These are phyloP conservation scores for Trichoderma simmonsii DNA, from an alignment of 2,329 filamentous ascomycete species.

Conservation along the genomic window DNA sequence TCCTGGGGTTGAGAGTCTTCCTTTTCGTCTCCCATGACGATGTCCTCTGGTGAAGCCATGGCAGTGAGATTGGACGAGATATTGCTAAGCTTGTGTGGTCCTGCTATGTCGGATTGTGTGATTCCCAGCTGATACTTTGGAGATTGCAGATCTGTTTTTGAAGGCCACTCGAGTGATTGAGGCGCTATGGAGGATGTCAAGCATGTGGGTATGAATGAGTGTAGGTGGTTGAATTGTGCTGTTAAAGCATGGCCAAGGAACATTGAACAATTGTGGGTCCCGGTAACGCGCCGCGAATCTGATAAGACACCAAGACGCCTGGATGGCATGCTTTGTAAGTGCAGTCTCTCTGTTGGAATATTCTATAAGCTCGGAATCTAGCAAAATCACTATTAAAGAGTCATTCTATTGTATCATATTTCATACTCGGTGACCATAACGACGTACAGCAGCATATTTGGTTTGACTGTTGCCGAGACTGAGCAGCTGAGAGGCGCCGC, in stretches of 20 bases:
- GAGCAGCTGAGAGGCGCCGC: slow-evolving; percentile 1
- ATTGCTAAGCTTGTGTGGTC: neutral
- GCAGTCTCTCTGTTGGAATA: neutral
- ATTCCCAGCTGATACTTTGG: neutral
- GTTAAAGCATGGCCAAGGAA: neutral
- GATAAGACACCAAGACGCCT: neutral
- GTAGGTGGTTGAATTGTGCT: neutral
- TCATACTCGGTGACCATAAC: neutral
- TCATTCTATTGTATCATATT: neutral
- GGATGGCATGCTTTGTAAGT: neutral
- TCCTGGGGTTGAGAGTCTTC: slow-evolving; percentile 34
- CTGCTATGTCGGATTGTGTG: neutral
- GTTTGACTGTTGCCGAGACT: neutral
- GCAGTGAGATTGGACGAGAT: neutral
- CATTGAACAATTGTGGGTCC: neutral
- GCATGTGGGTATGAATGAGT: neutral
- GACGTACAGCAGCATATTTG: neutral
- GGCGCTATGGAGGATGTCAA: neutral
- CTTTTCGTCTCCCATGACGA: slow-evolving; percentile 31
- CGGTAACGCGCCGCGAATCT: slow-evolving; percentile 4
- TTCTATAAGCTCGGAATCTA: neutral
- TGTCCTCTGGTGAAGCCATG: slow-evolving; percentile 34
- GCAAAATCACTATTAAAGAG: neutral
- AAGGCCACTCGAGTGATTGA: neutral
- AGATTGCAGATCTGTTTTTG: neutral